Evolutionary conservation across 2,329 filamentous ascomycete genomes (phyloP).

Genomic region (Aspergillus melleus): DNA sequence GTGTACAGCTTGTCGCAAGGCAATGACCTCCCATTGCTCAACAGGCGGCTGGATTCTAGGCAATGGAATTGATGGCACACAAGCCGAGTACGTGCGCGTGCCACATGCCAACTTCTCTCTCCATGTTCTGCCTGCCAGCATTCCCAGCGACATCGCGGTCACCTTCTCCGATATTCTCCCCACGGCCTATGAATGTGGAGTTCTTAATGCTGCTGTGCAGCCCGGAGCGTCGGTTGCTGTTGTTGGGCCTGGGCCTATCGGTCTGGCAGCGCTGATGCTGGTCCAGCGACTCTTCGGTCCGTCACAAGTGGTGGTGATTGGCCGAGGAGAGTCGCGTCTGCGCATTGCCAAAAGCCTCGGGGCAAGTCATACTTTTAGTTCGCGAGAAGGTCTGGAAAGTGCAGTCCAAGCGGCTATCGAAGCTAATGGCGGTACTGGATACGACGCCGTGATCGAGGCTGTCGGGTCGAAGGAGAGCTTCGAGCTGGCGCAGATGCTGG

Average conservation of each 20-base stretch:
- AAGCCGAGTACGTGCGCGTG: constrained; percentile 57
- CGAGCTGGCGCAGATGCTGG: constrained; percentile 54
- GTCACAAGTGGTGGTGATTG: constrained; percentile 52
- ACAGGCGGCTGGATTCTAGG: constrained; percentile 58
- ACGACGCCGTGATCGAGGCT: constrained; percentile 60
- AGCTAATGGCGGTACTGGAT: constrained; percentile 53
- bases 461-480: constrained; percentile 58
- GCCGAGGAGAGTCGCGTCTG: constrained; percentile 51
- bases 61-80: constrained; percentile 54
- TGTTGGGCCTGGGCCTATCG: constrained; percentile 58
- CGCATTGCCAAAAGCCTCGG: constrained; percentile 51
- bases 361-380: constrained; percentile 47
- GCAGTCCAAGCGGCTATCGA: constrained; percentile 42
- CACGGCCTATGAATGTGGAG: constrained; percentile 58
- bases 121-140: constrained; percentile 44
- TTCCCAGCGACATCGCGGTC: constrained; percentile 41
- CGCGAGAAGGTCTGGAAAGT: constrained; percentile 38
- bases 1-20: constrained; percentile 53
- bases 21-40: constrained; percentile 56
- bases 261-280: constrained; percentile 55
- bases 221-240: constrained; percentile 56
- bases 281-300: constrained; percentile 56
- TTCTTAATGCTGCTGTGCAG: constrained; percentile 52
- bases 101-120: constrained; percentile 53
- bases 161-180: constrained; percentile 58